Evolutionary conservation across 2,329 filamentous ascomycete species (phyloP), one percentile per base, ranked within the genome.

Genomic region (Beauveria caledonica): DNA sequence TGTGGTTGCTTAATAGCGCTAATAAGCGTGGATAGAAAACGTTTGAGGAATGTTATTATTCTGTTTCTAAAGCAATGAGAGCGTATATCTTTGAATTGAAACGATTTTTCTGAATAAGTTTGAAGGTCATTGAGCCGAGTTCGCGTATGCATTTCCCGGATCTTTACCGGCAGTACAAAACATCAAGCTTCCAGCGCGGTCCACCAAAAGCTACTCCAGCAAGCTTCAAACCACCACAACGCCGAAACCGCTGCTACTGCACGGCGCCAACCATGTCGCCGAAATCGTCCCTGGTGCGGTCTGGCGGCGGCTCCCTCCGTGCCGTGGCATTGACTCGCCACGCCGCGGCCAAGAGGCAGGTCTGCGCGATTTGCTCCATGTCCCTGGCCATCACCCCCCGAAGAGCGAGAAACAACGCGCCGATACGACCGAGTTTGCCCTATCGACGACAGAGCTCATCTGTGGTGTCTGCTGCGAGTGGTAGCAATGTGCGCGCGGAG

Each of bases 401-500:
- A 44, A 33, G 48, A 25, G 17, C 48, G 48, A 52, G 48, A 46
- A 59, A 59, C 56, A 42, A 51, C 46, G 53, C 48, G 39, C 60
- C 53, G 39, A 61, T 21, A 29, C 45, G 49, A 53, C 42, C 54
- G 36, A 61, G 10, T 17, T 15, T 21, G n/a, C 23, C 17, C 50
- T 33, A 42, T 40, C 54, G 50, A 50, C 49, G 48, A 40, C 15
- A 25, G 11, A 17, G 3, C 33, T 25, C 59, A 27, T 71, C 72
- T 23, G 66, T 69, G 7, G 60, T 66, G 7, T 46, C 67, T 11
- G 23, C 63, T 5, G 17, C 66, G n/a, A 60, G 25, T 10, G 5
- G 33, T 13, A 36, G 33, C 13, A 68, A 77, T 60, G 69, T 77
- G 15, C 76, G 81, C 45, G 67, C 74, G 60, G 80, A 87, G 64